A percentile compares a stretch with the other conserved stretches of the same genome.
Conservation (phyloP, 352 stramenopile genomes). For the Hyaloperonospora arabidopsidis region DNA sequence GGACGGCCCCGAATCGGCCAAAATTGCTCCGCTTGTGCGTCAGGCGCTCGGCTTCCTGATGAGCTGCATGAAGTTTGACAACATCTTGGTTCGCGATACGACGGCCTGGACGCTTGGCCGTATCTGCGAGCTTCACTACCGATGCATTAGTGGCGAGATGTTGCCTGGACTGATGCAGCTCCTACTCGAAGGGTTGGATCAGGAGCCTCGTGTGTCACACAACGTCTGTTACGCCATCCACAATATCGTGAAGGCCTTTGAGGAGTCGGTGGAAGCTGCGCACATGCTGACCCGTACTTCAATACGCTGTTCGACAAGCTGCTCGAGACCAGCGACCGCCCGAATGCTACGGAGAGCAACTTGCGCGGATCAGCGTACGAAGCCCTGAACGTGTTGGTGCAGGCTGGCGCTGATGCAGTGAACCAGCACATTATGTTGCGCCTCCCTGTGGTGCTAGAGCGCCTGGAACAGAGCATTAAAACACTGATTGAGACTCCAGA, state of each 20-base stretch:
- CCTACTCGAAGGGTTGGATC: slow-evolving; percentile 76
- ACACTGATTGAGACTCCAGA: slow-evolving; percentile 56
- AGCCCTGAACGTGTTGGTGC: slow-evolving; percentile 90
- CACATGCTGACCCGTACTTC: slow-evolving; percentile 90
- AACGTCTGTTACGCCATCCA: slow-evolving; percentile 95
- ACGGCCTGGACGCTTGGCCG: slow-evolving; percentile 92
- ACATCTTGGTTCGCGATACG: slow-evolving; percentile 92
- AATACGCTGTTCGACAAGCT: slow-evolving; percentile 89
- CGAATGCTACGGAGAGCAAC: slow-evolving; percentile 86
- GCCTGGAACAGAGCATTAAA: slow-evolving; percentile 66
- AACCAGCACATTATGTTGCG: slow-evolving; percentile 73
- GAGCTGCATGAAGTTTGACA: slow-evolving; percentile 84
- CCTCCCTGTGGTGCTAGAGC: slow-evolving; percentile 71
- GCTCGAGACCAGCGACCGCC: slow-evolving; percentile 83
- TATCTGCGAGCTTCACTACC: slow-evolving; percentile 93
- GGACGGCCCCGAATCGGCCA: slow-evolving; percentile 86
- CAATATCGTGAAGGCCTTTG: slow-evolving; percentile 93
- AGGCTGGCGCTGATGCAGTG: slow-evolving; percentile 68
- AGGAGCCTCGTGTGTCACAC: slow-evolving; percentile 87
- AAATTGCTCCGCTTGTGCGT: slow-evolving; percentile 88
- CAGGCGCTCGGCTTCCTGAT: slow-evolving; percentile 92
- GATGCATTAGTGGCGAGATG: slow-evolving; percentile 85
- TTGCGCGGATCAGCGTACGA: slow-evolving; percentile 89
- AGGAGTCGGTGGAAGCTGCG: slow-evolving; percentile 59
- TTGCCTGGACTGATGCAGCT: slow-evolving; percentile 85